These are phyloP conservation scores for Alternaria panax DNA, from an alignment of 2,329 filamentous ascomycete species.

Conservation along the genomic window DNA sequence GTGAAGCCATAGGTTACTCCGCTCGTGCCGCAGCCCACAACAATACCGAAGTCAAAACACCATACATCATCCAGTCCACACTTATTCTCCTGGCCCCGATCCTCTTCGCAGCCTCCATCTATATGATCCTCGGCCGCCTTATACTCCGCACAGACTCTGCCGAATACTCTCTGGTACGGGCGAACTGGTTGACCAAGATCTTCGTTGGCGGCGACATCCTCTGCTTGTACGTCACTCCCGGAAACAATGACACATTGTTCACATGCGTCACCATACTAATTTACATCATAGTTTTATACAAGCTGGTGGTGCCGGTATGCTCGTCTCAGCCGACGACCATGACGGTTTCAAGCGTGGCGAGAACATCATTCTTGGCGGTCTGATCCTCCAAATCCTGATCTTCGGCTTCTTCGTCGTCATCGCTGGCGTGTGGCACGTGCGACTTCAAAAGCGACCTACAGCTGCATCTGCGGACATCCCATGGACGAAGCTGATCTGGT, in stretches of 20 bases:
- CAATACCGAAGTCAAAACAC: constrained; percentile 37
- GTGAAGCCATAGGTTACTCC: constrained; percentile 52
- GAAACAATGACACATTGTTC: not conserved
- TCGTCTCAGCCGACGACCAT: constrained; percentile 38
- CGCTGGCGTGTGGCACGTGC: constrained; percentile 58
- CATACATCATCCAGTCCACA: constrained; percentile 51
- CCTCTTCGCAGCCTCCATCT: constrained; percentile 57
- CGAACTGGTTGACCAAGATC: constrained; percentile 59
- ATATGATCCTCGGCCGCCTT: constrained; percentile 56
- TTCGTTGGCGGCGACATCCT: constrained; percentile 65
- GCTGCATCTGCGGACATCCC: constrained; percentile 33
- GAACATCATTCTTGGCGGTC: constrained; percentile 63
- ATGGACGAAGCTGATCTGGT: constrained; percentile 47
- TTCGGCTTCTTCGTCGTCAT: constrained; percentile 64
- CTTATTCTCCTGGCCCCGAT: constrained; percentile 49
- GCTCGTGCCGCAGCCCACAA: constrained; percentile 47
- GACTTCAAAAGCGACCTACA: constrained; percentile 47
- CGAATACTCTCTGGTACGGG: constrained; percentile 53
- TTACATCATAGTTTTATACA: constrained; percentile 51
- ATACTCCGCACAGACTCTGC: constrained; percentile 53
- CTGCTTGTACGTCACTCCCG: constrained; percentile 54
- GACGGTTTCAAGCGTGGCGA: constrained; percentile 51
- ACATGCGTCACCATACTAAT: not conserved
- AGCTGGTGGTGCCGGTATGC: constrained; percentile 56
- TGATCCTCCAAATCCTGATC: constrained; percentile 65